Base-by-base conservation (phyloP, 352 stramenopile species). In the Phytophthora chlamydospora region DNA sequence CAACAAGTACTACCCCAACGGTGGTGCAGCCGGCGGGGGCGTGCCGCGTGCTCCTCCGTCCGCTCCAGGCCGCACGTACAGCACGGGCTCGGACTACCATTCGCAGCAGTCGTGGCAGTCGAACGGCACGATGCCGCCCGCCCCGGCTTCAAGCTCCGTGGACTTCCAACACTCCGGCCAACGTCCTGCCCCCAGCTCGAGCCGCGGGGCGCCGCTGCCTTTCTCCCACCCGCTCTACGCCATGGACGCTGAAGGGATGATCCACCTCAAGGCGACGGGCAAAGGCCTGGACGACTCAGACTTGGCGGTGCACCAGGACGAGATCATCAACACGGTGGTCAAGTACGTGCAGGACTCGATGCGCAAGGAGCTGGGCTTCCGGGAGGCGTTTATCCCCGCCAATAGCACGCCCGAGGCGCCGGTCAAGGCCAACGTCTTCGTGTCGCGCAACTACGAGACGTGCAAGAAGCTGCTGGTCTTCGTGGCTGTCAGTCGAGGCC, bases 261-360 rank as follows among this genome's bases (percentile, higher is more conserved):
- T 95, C 47, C 78, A 88, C 46, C 72, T 94, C 44, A 95, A 95
- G 66, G 85, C 85, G 29, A 94, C 87, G 29, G 85, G 82, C 62
- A 94, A 92, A 50, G 82, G 76, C 0, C 62, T 95, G 2, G 82
- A 93, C 53, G 85, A 93, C 62, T 88, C 83, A 29, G 87, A 95
- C 52, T 77, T 95, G 58, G 81, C 85, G 2, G 85, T 94, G n/a
- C 85, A 94, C 66, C 85, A 94, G 68, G 87, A 95, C 48, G 87
- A 95, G 58, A 91, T 95, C 60, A 90, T 94, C 68, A 93, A 91
- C 62, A 75, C 85, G 6, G 83, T 93, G 12, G 87, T 94, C 45
- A 86, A 87, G 62, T 92, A 94, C 57, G 87, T 95, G 33, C 85
- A 95, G 43, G 85, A 94, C 61, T 92, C 83, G 44, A 95, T 95